These are phyloP conservation scores for Zostera marina DNA, from an alignment of 116 monocot species.

Conservation along the genomic window DNA sequence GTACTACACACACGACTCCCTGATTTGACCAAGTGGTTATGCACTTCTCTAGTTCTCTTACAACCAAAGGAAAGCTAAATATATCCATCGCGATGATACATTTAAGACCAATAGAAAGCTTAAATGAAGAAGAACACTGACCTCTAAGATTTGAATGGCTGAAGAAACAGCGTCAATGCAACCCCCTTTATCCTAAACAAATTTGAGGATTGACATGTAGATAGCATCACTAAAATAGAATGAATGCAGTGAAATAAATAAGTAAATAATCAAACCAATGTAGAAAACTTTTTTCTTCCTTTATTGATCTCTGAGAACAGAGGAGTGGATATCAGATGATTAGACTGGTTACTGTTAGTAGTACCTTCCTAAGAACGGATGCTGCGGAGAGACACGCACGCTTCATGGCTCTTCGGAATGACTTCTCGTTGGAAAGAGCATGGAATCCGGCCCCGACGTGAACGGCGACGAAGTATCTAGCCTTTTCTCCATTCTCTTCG, in stretches of 20 bases:
- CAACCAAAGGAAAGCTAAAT: too few relatives aligned
- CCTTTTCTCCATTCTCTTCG: constrained; percentile 12
- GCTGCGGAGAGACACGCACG: constrained; percentile 78
- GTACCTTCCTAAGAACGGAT: constrained; percentile 53
- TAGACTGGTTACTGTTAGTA: background rate
- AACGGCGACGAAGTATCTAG: constrained; percentile 72
- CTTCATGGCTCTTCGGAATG: constrained; percentile 54
- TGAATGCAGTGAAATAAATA: background rate
- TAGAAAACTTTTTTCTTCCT: background rate
- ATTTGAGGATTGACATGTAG: background rate
- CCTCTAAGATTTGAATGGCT: constrained; percentile 88
- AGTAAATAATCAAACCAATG: background rate
- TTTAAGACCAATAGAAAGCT: background rate
- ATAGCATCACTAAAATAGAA: background rate
- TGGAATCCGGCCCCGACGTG: constrained; percentile 95
- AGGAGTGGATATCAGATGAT: background rate
- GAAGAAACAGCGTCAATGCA: constrained; percentile 74
- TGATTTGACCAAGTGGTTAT: too few relatives aligned
- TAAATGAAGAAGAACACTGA: background rate
- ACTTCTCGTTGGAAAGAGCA: constrained; percentile 55
- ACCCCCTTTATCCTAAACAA: constrained; percentile 24
- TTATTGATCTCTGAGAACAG: background rate
- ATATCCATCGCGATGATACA: background rate
- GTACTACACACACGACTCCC: too few relatives aligned
- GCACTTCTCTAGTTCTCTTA: too few relatives aligned